These are phyloP conservation scores for Alternaria angustiovoidea DNA, from an alignment of 2,329 filamentous ascomycete genomes.

Conservation along the genomic window DNA sequence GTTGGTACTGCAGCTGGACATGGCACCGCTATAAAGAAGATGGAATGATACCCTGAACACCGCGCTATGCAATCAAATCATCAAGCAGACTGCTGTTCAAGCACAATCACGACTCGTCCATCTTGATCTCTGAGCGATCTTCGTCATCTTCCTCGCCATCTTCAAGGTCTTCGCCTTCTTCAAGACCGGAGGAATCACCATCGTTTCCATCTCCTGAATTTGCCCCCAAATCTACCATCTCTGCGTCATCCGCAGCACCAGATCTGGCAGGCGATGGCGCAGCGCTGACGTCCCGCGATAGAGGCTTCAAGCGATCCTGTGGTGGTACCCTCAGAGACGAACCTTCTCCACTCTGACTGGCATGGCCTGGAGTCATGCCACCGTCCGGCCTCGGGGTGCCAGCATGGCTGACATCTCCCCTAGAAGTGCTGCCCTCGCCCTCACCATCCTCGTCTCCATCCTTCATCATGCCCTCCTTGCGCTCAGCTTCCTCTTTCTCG, in stretches of 20 bases:
- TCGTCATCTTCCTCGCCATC: slow-evolving; percentile 43
- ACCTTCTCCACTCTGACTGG: slow-evolving; percentile 42
- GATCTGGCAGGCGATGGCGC: slow-evolving; percentile 40
- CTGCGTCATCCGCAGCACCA: slow-evolving; percentile 35
- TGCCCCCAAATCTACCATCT: slow-evolving; percentile 42
- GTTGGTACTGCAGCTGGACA: neutral
- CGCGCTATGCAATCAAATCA: slow-evolving; percentile 43
- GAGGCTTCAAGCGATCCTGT: slow-evolving; percentile 42
- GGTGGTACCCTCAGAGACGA: slow-evolving; percentile 41
- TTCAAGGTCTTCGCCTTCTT: slow-evolving; percentile 44
- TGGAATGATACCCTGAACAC: slow-evolving; percentile 35
- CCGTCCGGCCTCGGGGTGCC: slow-evolving; percentile 57
- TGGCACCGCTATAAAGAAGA: slow-evolving; percentile 11
- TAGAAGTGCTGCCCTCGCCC: slow-evolving; percentile 49
- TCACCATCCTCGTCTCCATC: slow-evolving; percentile 53
- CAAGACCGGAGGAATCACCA: slow-evolving; percentile 45
- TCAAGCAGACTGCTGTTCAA: neutral
- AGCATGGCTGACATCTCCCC: slow-evolving; percentile 51
- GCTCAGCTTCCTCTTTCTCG: slow-evolving; percentile 93
- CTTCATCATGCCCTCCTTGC: slow-evolving; percentile 72
- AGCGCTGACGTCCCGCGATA: slow-evolving; percentile 38
- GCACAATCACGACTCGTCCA: slow-evolving; percentile 42
- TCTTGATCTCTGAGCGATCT: slow-evolving; percentile 28
- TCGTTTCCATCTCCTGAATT: slow-evolving; percentile 32
- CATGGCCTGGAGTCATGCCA: slow-evolving; percentile 52